A percentile compares a stretch with the other conserved stretches of the same genome.
Evolutionary conservation across 352 stramenopile species (phyloP).

Genomic region (Thalassiosira livingstoniorum): DNA sequence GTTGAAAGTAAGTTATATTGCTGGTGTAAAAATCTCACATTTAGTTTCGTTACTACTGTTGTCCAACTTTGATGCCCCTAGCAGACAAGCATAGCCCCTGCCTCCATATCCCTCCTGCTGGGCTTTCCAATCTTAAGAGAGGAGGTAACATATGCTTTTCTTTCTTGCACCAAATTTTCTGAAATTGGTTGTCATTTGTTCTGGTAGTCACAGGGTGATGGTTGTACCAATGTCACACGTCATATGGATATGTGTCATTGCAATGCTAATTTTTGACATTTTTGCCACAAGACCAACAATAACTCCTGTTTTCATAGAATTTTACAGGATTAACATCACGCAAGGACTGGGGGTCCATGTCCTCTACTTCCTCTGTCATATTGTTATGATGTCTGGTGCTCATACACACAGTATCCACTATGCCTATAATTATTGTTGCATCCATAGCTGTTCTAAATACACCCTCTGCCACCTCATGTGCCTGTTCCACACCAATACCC

Average conservation of each 20-base stretch:
- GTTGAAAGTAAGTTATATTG: too few relatives aligned
- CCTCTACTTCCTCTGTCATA: background rate
- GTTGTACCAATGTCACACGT: background rate
- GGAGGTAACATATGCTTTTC: too few relatives aligned
- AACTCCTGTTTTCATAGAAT: background rate
- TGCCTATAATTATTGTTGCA: too few relatives aligned
- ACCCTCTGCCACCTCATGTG: too few relatives aligned
- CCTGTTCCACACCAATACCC: too few relatives aligned
- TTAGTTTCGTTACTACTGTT: background rate
- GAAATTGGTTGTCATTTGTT: too few relatives aligned
- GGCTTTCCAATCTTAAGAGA: background rate
- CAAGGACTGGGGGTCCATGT: background rate
- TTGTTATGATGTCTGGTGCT: too few relatives aligned
- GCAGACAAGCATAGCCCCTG: background rate
- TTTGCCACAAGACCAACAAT: background rate
- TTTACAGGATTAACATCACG: background rate
- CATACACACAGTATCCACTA: background rate
- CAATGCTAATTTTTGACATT: background rate
- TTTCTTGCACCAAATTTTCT: background rate
- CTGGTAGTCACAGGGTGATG: too few relatives aligned
- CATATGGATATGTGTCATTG: constrained; percentile 48
- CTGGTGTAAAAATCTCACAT: background rate
- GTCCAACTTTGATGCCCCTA: background rate
- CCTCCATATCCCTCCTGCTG: background rate
- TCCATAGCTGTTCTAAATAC: too few relatives aligned